Evolutionary conservation across 1,284 basidiomycete species (phyloP), one percentile per base, ranked within the genome.

Genomic region (Fomitopsis betulina): DNA sequence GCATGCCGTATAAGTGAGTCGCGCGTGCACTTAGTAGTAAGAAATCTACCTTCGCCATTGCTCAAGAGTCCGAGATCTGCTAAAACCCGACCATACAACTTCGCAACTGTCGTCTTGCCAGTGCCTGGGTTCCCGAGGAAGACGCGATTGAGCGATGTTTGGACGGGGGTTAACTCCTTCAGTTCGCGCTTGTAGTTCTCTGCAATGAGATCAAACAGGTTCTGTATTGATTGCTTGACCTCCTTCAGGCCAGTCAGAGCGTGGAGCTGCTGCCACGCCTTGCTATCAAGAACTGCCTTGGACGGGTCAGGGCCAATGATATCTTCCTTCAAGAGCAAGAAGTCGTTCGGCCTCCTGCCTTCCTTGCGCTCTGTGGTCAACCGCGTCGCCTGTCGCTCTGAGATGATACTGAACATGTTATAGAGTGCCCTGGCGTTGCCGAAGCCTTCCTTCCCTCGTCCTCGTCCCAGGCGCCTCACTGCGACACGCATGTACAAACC

Each of bases 81-180:
- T 3, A 88, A 69, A 56, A 87, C 81, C 58, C 77, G 76, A 0
- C 86, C 86, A 60, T 87, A 87, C 17, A 85, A 64, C 62, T 81
- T 81, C 2, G 84, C 85, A 0, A 88, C 85, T 0, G 85, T 82
- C 3, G 85, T 87, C 65, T 87, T 87, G 0, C 86, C 86, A 1
- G 86, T 87, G 1, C 85, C 85, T 2, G 86, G 86, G 1, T 79
- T 80, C 1, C 85, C 86, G 13, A 85, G 65, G 66, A 87, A 86
- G 0, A 84, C 81, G 17, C 82, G 77, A 60, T 87, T 87, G 56
- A 88, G 75, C 9, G 84, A 82, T 5, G 83, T 62, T 56, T 77
- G 70, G 13, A 84, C 55, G 0, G 82, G 84, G 54, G 79, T 73
- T 62, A 77, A 73, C 67, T 87, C 86, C 37, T 60, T 55, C 19